These are phyloP conservation scores for Fusarium scirpi DNA, from an alignment of 2,329 filamentous ascomycete species.

Conservation along the genomic window DNA sequence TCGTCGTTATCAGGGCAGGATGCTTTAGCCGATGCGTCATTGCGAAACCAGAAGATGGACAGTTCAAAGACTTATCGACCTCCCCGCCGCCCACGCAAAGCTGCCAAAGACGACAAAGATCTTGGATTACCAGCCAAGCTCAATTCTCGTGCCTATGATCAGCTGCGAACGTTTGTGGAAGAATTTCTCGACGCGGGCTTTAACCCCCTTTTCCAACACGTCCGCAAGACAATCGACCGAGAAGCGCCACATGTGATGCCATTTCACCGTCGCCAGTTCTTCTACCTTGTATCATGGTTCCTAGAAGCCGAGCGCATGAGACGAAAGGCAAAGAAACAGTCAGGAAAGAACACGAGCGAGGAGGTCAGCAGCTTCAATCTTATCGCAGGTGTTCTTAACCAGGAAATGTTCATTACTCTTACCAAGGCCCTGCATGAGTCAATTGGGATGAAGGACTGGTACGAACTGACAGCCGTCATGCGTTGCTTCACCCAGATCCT, in stretches of 20 bases:
- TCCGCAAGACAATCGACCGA: constrained; percentile 90
- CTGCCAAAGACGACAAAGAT: constrained; percentile 75
- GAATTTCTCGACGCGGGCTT: constrained; percentile 96
- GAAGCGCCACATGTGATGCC: constrained; percentile 85
- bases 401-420: constrained; percentile 92
- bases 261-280: constrained; percentile 85
- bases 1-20: constrained; percentile 91
- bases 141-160: constrained; percentile 77
- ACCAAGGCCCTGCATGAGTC: constrained; percentile 84
- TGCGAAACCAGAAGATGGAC: constrained; percentile 89
- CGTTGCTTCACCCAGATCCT: constrained; percentile 95
- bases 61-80: constrained; percentile 90
- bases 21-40: constrained; percentile 78
- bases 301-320: constrained; percentile 84
- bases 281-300: constrained; percentile 94
- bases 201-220: constrained; percentile 87
- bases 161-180: constrained; percentile 85
- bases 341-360: constrained; percentile 59
- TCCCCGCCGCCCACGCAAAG: constrained; percentile 72
- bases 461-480: constrained; percentile 87
- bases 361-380: constrained; percentile 84
- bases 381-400: constrained; percentile 89
- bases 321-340: constrained; percentile 68
- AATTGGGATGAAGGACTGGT: constrained; percentile 87
- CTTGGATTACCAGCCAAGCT: constrained; percentile 80